Base-by-base conservation (phyloP, 139 green algal species). In the Auxenochlorella pyrenoidosa region DNA sequence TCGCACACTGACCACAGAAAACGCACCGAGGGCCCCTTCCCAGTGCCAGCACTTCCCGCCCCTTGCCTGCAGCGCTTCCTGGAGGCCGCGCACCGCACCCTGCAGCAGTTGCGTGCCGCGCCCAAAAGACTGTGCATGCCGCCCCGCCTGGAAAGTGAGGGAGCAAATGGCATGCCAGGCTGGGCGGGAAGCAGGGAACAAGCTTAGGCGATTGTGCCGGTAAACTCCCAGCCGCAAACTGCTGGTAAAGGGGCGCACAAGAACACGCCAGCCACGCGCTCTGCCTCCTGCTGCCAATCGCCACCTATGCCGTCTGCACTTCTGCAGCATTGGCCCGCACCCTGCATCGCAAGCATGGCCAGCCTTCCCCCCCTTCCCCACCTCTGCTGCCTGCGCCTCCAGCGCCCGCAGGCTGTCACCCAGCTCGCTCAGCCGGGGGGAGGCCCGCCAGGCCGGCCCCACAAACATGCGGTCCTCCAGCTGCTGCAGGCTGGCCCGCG, bases 391-490 rank as follows among this genome's bases (percentile, higher is more conserved):
- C 77, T 83, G n/a, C 0, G 43, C 34, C n/a, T 83, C 77, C 51
- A 83, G 51, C 51, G 58, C 77, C 77, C 47, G 47, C 32, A 32
- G 15, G 28, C n/a, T 44, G 51, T 83, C 51, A 0, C 32, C 77
- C 51, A 83, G 77, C 77, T 71, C 51, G 26, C 19, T 43, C 32
- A 47, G 51, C 8, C 51, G n/a, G 6, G 51, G 51, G 6, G 51
- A 68, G 51, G 73, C 77, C 32, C 51, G 34, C 73, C 73, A 80
- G 73, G 73, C 73, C 12, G 73, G 73, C 41, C 18, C 73, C 3
- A 51, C 77, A 83, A 83, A 83, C 77, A 83, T 83, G 21, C 34
- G 47, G 3, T 70, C 77, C 51, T 71, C 77, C 77, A 83, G 77
- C n/a, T 26, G 19, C 77, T 83, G 43, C 77, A 47, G 36, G 28